phyloP scores from a whole-genome alignment of 257 asterid genomes.

The Nicotiana otophora region DNA sequence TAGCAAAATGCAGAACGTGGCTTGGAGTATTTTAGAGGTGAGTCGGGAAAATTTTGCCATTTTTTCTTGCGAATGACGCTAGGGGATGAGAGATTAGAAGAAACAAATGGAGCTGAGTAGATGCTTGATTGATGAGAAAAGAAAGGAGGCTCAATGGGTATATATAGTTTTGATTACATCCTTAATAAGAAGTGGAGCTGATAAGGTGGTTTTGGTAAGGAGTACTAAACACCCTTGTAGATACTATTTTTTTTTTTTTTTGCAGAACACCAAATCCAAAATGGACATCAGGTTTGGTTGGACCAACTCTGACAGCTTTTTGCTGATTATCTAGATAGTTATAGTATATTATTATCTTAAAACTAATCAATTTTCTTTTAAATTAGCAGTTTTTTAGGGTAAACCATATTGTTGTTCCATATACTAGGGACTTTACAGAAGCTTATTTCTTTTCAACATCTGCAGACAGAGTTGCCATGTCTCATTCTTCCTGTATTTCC shows the following conservation, averaged over 20 bases:
- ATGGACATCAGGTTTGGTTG: not conserved
- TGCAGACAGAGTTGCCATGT: not conserved
- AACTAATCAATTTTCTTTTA: not conserved
- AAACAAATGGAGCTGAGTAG: slow-evolving; percentile 12
- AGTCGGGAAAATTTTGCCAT: slow-evolving; percentile 38
- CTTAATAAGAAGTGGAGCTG: slow-evolving; percentile 39
- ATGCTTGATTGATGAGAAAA: slow-evolving; percentile 26
- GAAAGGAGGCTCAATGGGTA: slow-evolving; percentile 10
- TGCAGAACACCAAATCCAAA: slow-evolving; percentile 7
- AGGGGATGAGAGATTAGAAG: not conserved
- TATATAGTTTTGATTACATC: slow-evolving; percentile 24
- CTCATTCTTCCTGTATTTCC: not conserved
- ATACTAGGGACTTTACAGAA: not conserved
- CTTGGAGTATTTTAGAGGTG: slow-evolving; percentile 14
- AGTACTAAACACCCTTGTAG: not conserved
- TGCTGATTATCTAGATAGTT: not conserved
- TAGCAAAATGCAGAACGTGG: slow-evolving; percentile 33
- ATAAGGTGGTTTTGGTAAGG: slow-evolving; percentile 41
- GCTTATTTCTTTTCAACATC: not conserved
- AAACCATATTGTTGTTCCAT: not conserved
- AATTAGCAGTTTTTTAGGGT: not conserved
- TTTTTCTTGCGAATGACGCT: not conserved
- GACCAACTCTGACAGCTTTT: not conserved
- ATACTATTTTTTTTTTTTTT: not conserved
- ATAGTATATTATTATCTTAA: not conserved